Conservation (phyloP, 768 basidiomycete species). For the Naganishia friedmannii region DNA sequence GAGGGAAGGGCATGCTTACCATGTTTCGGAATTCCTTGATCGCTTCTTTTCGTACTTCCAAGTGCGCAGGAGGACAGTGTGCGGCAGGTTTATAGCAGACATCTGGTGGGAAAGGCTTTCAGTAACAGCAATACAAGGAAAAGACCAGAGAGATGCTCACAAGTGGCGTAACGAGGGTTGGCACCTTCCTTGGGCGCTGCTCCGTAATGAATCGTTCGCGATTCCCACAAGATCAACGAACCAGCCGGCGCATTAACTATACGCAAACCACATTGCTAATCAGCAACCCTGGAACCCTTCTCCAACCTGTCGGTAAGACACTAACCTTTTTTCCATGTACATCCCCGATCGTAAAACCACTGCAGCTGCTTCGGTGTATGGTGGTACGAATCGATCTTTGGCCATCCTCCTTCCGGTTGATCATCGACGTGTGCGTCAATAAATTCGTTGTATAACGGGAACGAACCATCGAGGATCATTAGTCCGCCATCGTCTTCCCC, state of each 20-base stretch:
- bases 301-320: neutral
- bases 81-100: slow-evolving; percentile 50
- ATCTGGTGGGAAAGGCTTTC: slow-evolving; percentile 32
- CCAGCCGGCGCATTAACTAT: slow-evolving; percentile 46
- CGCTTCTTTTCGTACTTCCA: slow-evolving; percentile 35
- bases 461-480: slow-evolving; percentile 51
- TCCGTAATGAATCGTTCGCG: slow-evolving; percentile 47
- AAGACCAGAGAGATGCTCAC: slow-evolving; percentile 35
- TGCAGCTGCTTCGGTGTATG: slow-evolving; percentile 41
- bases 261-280: neutral
- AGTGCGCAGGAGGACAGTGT: slow-evolving; percentile 36
- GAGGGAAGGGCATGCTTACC: slow-evolving; percentile 30
- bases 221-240: slow-evolving; percentile 51
- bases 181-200: slow-evolving; percentile 41
- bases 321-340: slow-evolving; percentile 44
- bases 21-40: slow-evolving; percentile 36
- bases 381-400: slow-evolving; percentile 35
- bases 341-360: slow-evolving; percentile 53
- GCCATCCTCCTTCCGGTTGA: slow-evolving; percentile 29
- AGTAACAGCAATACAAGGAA: neutral
- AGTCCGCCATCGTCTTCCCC: slow-evolving; percentile 53
- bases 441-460: slow-evolving; percentile 47
- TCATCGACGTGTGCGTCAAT: slow-evolving; percentile 47
- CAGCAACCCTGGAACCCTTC: neutral
- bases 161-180: slow-evolving; percentile 44